phyloP scores from a whole-genome alignment of 2,329 filamentous ascomycete genomes.

The Dactylellina haptotyla region DNA sequence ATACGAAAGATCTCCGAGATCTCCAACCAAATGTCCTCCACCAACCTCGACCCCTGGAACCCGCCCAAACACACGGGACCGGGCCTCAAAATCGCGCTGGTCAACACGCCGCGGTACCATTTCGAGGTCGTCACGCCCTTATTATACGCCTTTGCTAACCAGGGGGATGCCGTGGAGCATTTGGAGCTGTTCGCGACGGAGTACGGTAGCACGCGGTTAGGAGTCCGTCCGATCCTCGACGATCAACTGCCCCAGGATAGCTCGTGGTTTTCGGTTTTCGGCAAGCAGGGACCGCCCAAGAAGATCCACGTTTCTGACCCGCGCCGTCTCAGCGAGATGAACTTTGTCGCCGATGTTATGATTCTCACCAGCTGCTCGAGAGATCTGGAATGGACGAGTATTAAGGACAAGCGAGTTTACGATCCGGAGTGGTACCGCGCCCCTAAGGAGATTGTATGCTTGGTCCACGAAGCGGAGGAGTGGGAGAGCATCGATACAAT shows the following conservation, averaged over 20 bases:
- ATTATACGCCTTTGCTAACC: slow-evolving; percentile 46
- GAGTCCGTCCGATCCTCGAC: slow-evolving; percentile 50
- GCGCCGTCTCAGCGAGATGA: slow-evolving; percentile 37
- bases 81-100: slow-evolving; percentile 49
- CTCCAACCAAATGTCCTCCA: too few relatives aligned
- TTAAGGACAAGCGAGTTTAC: slow-evolving; percentile 45
- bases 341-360: slow-evolving; percentile 52
- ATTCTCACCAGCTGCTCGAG: slow-evolving; percentile 52
- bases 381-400: slow-evolving; percentile 48
- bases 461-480: slow-evolving; percentile 52
- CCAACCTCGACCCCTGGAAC: slow-evolving; percentile 42
- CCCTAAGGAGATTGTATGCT: slow-evolving; percentile 50
- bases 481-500: slow-evolving; percentile 33
- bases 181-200: slow-evolving; percentile 52
- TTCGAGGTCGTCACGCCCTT: slow-evolving; percentile 52
- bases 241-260: slow-evolving; percentile 34
- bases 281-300: background rate
- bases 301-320: slow-evolving; percentile 40
- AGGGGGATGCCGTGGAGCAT: slow-evolving; percentile 42
- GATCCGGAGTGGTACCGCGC: slow-evolving; percentile 49
- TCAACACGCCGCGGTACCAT: slow-evolving; percentile 52
- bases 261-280: slow-evolving; percentile 31
- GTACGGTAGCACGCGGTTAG: slow-evolving; percentile 46
- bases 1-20: slow-evolving; percentile 10
- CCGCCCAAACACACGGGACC: slow-evolving; percentile 45